A percentile compares a stretch with the other conserved stretches of the same genome.
Evolutionary conservation across 345 rosid species (phyloP).

Genomic region (Boechera stricta): DNA sequence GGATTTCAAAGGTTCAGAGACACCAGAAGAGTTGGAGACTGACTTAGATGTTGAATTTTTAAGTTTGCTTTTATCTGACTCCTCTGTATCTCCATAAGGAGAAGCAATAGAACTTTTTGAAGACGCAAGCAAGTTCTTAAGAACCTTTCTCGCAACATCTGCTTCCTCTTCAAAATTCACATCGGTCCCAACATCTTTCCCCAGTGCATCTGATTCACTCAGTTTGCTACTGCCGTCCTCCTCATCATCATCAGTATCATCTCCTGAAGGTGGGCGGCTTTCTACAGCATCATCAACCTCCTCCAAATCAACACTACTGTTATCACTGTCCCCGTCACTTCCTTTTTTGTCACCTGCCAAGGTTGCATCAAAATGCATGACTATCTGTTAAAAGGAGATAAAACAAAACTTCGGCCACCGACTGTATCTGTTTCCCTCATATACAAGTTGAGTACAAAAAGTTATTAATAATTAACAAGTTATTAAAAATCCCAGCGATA

Average conservation of each 20-base stretch:
- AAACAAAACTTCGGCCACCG: conserved; percentile 15
- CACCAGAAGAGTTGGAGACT: conserved; percentile 44
- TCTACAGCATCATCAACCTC: conserved; percentile 52
- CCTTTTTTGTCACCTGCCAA: conserved; percentile 58
- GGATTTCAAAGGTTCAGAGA: conserved; percentile 49
- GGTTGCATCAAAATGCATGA: conserved; percentile 15
- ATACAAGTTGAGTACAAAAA: neutral
- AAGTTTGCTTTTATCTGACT: conserved; percentile 42
- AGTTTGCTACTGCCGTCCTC: conserved; percentile 37
- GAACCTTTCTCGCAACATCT: conserved; percentile 76
- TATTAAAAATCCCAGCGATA: conserved; percentile 4
- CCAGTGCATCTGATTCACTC: conserved; percentile 45
- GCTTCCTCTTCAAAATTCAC: conserved; percentile 80
- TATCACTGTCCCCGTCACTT: conserved; percentile 56
- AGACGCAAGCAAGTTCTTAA: conserved; percentile 60
- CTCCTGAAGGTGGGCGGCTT: conserved; percentile 34
- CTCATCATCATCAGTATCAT: conserved; percentile 40
- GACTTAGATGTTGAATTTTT: conserved; percentile 42
- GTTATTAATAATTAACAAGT: neutral
- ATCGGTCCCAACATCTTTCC: conserved; percentile 46
- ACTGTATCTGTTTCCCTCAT: conserved; percentile 1
- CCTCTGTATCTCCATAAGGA: conserved; percentile 48
- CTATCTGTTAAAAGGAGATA: conserved; percentile 1
- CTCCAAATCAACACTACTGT: conserved; percentile 67
- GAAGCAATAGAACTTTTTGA: conserved; percentile 55